A percentile compares a stretch with the other conserved stretches of the same genome.
Evolutionary conservation across 1,284 basidiomycete species (phyloP).

Genomic region (Vanrija humicola): DNA sequence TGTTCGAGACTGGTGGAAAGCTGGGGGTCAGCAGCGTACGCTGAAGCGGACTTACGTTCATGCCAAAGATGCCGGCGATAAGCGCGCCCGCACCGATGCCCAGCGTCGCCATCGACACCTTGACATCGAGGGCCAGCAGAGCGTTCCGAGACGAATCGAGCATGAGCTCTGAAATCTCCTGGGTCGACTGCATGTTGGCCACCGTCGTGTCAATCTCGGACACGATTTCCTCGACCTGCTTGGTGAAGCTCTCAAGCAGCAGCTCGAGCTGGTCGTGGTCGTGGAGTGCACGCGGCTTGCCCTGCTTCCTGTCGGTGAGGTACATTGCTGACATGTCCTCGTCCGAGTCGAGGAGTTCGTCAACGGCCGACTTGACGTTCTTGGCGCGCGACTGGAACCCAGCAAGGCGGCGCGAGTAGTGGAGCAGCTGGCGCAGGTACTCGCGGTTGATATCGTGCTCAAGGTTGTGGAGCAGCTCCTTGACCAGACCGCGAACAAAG

Average conservation of each 20-base stretch:
- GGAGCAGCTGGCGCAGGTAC: slow-evolving; percentile 80
- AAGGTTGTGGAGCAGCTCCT: slow-evolving; percentile 80
- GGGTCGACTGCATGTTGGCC: slow-evolving; percentile 87
- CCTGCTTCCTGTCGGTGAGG: slow-evolving; percentile 71
- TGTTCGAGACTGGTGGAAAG: slow-evolving; percentile 45
- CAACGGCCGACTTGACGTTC: slow-evolving; percentile 81
- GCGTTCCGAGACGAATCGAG: slow-evolving; percentile 94
- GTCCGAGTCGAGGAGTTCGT: slow-evolving; percentile 86
- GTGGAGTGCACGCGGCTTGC: slow-evolving; percentile 56
- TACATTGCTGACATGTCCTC: slow-evolving; percentile 93
- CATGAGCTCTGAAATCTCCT: slow-evolving; percentile 96
- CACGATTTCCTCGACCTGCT: slow-evolving; percentile 93
- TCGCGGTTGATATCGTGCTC: slow-evolving; percentile 92
- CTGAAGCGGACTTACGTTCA: slow-evolving; percentile 67
- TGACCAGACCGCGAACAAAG: slow-evolving; percentile 77
- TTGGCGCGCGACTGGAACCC: slow-evolving; percentile 85
- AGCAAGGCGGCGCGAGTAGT: slow-evolving; percentile 79
- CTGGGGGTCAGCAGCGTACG: slow-evolving; percentile 16
- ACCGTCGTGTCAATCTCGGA: slow-evolving; percentile 85
- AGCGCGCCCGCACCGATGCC: slow-evolving; percentile 91
- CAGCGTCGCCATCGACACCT: slow-evolving; percentile 90
- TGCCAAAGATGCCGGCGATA: slow-evolving; percentile 86
- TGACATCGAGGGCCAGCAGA: slow-evolving; percentile 83
- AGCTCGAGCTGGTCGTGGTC: slow-evolving; percentile 94
- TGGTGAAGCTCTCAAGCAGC: slow-evolving; percentile 86